Percentiles rank a stretch among this genome's conserved stretches.
Conservation (phyloP, 805 yeast genomes). For the Clavispora santaluciae region DNA sequence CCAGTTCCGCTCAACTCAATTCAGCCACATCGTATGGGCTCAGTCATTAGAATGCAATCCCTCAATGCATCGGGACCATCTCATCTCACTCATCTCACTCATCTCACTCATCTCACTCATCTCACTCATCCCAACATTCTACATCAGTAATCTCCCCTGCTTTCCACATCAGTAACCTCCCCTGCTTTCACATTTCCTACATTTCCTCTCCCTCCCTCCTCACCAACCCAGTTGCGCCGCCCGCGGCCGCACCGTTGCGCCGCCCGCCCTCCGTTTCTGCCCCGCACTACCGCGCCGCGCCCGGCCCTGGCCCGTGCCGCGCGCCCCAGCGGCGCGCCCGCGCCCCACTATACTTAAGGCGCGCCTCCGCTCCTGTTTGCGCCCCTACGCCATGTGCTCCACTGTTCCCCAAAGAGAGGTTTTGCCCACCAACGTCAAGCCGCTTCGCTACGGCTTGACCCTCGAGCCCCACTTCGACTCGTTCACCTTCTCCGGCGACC, state of each 20-base stretch:
- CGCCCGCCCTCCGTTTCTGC: neutral
- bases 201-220: neutral
- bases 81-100: neutral
- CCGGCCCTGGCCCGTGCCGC: constrained; percentile 3
- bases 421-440: constrained; percentile 40
- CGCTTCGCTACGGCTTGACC: constrained; percentile 35
- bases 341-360: neutral
- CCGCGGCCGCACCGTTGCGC: neutral
- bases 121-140: neutral
- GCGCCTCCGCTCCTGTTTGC: neutral
- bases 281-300: neutral
- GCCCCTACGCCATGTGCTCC: constrained; percentile 7
- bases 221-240: too few relatives aligned
- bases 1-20: too few relatives aligned
- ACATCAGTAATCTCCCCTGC: too few relatives aligned
- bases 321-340: constrained; percentile 4
- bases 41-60: too few relatives aligned
- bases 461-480: constrained; percentile 45
- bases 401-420: constrained; percentile 29
- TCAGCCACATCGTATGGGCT: too few relatives aligned
- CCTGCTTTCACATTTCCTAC: neutral
- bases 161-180: neutral
- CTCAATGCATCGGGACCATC: too few relatives aligned
- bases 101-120: neutral
- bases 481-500: constrained; percentile 56